These are phyloP conservation scores for Clitopilus hobsonii DNA, from an alignment of 768 basidiomycete species.

Conservation along the genomic window DNA sequence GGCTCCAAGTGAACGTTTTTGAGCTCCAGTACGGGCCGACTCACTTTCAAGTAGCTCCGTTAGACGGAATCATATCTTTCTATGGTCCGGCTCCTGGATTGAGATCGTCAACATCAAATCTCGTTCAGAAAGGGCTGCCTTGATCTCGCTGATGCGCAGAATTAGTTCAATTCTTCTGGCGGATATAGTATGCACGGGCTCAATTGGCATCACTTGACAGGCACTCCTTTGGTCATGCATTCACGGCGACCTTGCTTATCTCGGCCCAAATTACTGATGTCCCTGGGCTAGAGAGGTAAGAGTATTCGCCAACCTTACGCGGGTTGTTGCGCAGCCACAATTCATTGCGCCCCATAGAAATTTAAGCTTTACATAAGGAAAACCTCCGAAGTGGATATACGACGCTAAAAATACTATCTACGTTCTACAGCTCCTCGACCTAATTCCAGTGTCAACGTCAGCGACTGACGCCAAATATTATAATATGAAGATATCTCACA, in stretches of 20 bases:
- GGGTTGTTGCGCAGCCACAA: background rate
- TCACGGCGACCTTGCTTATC: constrained; percentile 5
- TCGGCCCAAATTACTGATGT: constrained; percentile 9
- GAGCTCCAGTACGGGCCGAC: too few relatives aligned
- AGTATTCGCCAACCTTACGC: background rate
- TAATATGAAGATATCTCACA: constrained; percentile 40
- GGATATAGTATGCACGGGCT: background rate
- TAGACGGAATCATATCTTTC: too few relatives aligned
- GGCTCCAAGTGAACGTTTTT: too few relatives aligned
- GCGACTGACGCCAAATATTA: background rate
- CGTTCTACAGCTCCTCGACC: constrained; percentile 44
- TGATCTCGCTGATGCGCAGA: background rate
- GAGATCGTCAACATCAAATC: background rate
- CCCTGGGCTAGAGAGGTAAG: constrained; percentile 5
- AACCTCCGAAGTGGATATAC: background rate
- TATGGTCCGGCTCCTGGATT: background rate
- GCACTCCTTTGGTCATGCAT: constrained; percentile 4
- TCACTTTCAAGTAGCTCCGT: too few relatives aligned
- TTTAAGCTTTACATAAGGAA: background rate
- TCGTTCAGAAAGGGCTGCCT: background rate
- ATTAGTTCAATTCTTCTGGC: background rate
- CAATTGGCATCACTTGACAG: constrained; percentile 1
- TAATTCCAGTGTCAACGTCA: constrained; percentile 21
- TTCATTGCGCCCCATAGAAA: constrained; percentile 1
- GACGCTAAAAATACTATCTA: background rate